Evolutionary conservation across 163 green algal species (phyloP).

Genomic region (Scenedesmus sp.): DNA sequence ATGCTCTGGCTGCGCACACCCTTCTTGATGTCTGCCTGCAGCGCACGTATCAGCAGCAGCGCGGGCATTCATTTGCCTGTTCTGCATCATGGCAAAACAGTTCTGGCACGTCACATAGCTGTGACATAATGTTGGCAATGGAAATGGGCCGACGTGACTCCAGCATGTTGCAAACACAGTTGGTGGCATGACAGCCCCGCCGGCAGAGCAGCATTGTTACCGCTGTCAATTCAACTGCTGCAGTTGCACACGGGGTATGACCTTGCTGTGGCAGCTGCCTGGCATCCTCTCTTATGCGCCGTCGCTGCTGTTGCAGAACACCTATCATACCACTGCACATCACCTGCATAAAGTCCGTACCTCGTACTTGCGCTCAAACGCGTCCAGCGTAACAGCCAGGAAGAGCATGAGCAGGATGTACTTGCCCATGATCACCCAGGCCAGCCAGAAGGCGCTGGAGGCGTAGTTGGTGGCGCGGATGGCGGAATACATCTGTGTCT

Average conservation of each 20-base stretch:
- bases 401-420: slow-evolving; percentile 85
- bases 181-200: not conserved
- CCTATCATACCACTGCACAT: not conserved
- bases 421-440: slow-evolving; percentile 78
- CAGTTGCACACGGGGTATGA: not conserved
- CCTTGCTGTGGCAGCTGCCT: not conserved
- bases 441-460: slow-evolving; percentile 75
- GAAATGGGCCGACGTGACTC: not conserved
- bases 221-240: not conserved
- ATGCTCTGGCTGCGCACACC: slow-evolving; percentile 39
- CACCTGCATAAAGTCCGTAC: not conserved
- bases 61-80: not conserved
- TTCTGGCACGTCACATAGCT: not conserved
- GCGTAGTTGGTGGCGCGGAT: slow-evolving; percentile 72
- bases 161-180: not conserved
- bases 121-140: not conserved
- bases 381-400: slow-evolving; percentile 83
- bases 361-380: slow-evolving; percentile 85
- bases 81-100: too few relatives aligned
- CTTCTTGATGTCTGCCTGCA: slow-evolving; percentile 41
- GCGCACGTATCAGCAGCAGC: not conserved
- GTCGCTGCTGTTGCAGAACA: not conserved
- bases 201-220: not conserved
- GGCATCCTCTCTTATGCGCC: not conserved
- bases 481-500: slow-evolving; percentile 70